Percentiles rank a stretch among this genome's conserved stretches.
Evolutionary conservation across 306 rosid genomes (phyloP).

Genomic region (Prunus padus): DNA sequence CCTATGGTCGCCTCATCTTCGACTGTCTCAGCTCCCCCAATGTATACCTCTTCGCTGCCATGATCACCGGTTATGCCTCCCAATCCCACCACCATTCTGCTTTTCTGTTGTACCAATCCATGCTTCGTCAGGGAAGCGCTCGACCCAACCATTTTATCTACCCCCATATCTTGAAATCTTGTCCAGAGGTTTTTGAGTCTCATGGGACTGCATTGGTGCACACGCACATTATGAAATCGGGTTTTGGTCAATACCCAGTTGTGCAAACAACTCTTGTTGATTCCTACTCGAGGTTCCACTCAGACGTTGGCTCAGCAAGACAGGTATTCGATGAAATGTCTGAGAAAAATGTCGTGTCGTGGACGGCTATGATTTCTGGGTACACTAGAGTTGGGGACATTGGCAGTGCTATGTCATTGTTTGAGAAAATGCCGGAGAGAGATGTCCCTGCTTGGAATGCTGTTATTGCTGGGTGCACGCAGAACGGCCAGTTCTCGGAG

Average conservation of each 20-base stretch:
- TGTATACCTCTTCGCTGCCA: slow-evolving; percentile 59
- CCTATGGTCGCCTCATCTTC: slow-evolving; percentile 61
- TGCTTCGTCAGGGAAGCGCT: slow-evolving; percentile 41
- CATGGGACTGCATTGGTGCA: slow-evolving; percentile 38
- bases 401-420: slow-evolving; percentile 48
- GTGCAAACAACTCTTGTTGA: slow-evolving; percentile 67
- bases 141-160: slow-evolving; percentile 58
- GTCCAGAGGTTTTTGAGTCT: slow-evolving; percentile 31
- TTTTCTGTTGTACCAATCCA: slow-evolving; percentile 38
- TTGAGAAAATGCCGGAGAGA: slow-evolving; percentile 57
- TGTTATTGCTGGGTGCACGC: slow-evolving; percentile 66
- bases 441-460: slow-evolving; percentile 85
- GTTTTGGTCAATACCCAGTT: slow-evolving; percentile 53
- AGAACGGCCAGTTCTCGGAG: slow-evolving; percentile 64
- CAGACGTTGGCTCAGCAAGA: slow-evolving; percentile 32
- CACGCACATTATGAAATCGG: slow-evolving; percentile 56
- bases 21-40: slow-evolving; percentile 51
- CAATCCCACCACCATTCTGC: slow-evolving; percentile 36
- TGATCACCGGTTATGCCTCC: slow-evolving; percentile 66
- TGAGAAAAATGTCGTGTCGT: slow-evolving; percentile 59
- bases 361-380: slow-evolving; percentile 73
- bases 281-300: slow-evolving; percentile 40
- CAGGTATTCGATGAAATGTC: slow-evolving; percentile 70
- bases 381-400: slow-evolving; percentile 59
- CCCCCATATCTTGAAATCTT: slow-evolving; percentile 59